A percentile compares a stretch with the other conserved stretches of the same genome.
Conservation (phyloP, 345 rosid species). For the Linum tenue region DNA sequence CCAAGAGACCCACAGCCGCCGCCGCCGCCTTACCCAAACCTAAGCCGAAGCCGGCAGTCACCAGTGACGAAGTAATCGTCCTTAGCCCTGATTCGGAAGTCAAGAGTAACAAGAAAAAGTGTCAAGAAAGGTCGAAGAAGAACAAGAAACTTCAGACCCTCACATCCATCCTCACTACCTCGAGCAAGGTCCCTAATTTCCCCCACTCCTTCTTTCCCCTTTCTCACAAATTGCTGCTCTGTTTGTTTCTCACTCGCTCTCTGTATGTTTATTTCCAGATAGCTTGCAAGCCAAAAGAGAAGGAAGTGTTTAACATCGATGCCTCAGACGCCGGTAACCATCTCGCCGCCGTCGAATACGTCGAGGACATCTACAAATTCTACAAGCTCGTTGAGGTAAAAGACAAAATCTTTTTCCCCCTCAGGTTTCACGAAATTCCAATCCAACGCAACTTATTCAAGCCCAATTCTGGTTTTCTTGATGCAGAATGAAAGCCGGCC, state of each 20-base stretch:
- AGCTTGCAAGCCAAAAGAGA: slow-evolving; percentile 49
- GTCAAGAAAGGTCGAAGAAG: slow-evolving; percentile 38
- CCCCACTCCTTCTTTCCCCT: neutral
- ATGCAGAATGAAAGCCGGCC: slow-evolving; percentile 75
- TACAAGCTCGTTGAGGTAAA: slow-evolving; percentile 76
- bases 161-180: slow-evolving; percentile 63
- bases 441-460: neutral
- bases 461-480: neutral
- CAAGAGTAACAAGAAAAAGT: slow-evolving; percentile 19
- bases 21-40: neutral
- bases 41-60: slow-evolving; percentile 28
- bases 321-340: slow-evolving; percentile 56
- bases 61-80: slow-evolving; percentile 41
- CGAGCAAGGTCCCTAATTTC: slow-evolving; percentile 62
- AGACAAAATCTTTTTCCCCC: too few relatives aligned
- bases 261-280: slow-evolving; percentile 22
- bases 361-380: slow-evolving; percentile 81
- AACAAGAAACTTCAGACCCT: slow-evolving; percentile 28
- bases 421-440: neutral
- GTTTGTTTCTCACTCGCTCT: neutral
- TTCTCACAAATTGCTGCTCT: neutral
- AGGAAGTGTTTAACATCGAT: slow-evolving; percentile 51
- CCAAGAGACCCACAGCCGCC: slow-evolving; percentile 3
- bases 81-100: slow-evolving; percentile 50
- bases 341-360: slow-evolving; percentile 75